These are phyloP conservation scores for Annulohypoxylon moriforme DNA, from an alignment of 495 filamentous ascomycete species.

Conservation along the genomic window DNA sequence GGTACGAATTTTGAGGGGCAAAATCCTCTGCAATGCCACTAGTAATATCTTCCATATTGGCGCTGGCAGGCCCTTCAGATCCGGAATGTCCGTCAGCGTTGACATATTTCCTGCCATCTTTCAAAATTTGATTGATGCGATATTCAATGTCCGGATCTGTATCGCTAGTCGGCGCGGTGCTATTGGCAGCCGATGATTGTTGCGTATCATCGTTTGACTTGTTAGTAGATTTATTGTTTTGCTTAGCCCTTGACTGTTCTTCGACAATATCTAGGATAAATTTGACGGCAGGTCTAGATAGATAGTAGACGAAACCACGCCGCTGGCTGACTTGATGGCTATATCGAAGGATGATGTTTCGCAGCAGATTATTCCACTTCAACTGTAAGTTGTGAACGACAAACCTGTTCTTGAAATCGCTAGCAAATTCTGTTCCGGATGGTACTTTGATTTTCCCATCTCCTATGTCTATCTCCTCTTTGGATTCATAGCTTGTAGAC, in stretches of 20 bases:
- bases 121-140: conserved; percentile 86
- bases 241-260: conserved; percentile 81
- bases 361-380: conserved; percentile 96
- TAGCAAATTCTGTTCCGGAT: conserved; percentile 75
- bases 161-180: conserved; percentile 52
- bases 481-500: conserved; percentile 33
- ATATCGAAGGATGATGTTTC: conserved; percentile 96
- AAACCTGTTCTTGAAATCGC: conserved; percentile 98
- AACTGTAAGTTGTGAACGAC: conserved; percentile 96
- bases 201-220: conserved; percentile 45
- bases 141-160: conserved; percentile 75
- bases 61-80: conserved; percentile 50
- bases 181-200: conserved; percentile 47
- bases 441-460: conserved; percentile 57
- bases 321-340: conserved; percentile 97
- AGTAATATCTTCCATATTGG: conserved; percentile 67
- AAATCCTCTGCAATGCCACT: conserved; percentile 89
- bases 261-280: conserved; percentile 98
- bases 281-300: conserved; percentile 94
- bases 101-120: conserved; percentile 85
- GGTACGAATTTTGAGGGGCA: conserved; percentile 92
- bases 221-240: conserved; percentile 51
- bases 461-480: conserved; percentile 48
- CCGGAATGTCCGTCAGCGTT: conserved; percentile 65
- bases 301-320: conserved; percentile 96